These are phyloP conservation scores for Amylocystis lapponica DNA, from an alignment of 768 basidiomycete species.

Conservation along the genomic window DNA sequence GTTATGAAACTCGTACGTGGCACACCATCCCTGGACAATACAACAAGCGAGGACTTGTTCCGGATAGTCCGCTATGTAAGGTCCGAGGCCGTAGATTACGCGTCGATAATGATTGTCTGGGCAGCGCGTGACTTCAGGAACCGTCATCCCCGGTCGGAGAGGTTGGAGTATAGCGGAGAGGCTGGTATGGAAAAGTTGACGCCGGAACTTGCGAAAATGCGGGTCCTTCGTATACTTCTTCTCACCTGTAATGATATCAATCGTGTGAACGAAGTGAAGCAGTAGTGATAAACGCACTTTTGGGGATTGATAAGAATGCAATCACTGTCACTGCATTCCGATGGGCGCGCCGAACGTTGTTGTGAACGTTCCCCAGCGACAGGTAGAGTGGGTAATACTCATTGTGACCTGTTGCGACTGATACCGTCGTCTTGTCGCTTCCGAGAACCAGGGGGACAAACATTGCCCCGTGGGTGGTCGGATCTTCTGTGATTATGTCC, in stretches of 20 bases:
- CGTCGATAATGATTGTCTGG: constrained; percentile 23
- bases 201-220: constrained; percentile 8
- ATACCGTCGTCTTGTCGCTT: constrained; percentile 24
- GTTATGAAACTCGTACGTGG: constrained; percentile 8
- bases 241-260: constrained; percentile 1
- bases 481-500: constrained; percentile 4
- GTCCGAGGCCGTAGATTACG: constrained; percentile 22
- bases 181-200: constrained; percentile 8
- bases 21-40: constrained; percentile 19
- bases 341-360: constrained; percentile 17
- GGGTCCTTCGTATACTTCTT: constrained; percentile 2
- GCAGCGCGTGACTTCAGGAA: constrained; percentile 10
- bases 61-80: constrained; percentile 28
- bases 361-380: constrained; percentile 18
- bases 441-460: constrained; percentile 20
- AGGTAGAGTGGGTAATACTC: constrained; percentile 24
- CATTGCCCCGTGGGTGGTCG: constrained; percentile 9
- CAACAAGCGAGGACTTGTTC: constrained; percentile 21
- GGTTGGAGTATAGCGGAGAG: constrained; percentile 7
- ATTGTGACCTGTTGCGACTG: constrained; percentile 17
- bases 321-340: constrained; percentile 10
- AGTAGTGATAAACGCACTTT: constrained; percentile 21
- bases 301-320: constrained; percentile 26
- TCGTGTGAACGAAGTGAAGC: no score
- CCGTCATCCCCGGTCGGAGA: constrained; percentile 10